A percentile compares a stretch with the other conserved stretches of the same genome.
Evolutionary conservation across 2,329 filamentous ascomycete genomes (phyloP).

Genomic region (Aspergillus piperis): DNA sequence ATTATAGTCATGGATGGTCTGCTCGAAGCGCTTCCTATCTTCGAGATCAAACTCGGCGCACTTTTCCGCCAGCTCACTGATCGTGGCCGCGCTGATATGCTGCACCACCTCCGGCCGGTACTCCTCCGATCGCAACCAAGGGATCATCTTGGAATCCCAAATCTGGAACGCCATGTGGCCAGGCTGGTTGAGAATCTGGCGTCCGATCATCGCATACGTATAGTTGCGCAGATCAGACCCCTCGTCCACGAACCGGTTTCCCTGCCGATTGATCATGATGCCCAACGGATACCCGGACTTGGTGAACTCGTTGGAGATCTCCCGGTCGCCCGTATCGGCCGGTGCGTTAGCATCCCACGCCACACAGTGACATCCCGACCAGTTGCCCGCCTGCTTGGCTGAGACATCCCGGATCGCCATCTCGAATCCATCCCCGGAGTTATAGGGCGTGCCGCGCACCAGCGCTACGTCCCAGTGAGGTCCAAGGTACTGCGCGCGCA

Average conservation of each 20-base stretch:
- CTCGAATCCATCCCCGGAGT: constrained; percentile 60
- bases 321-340: constrained; percentile 56
- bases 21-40: constrained; percentile 50
- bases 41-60: constrained; percentile 52
- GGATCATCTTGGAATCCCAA: constrained; percentile 58
- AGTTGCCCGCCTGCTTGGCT: constrained; percentile 59
- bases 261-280: constrained; percentile 62
- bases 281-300: constrained; percentile 70
- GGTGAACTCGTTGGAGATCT: constrained; percentile 66
- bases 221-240: constrained; percentile 66
- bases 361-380: constrained; percentile 65
- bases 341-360: constrained; percentile 67
- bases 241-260: constrained; percentile 66
- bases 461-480: constrained; percentile 64
- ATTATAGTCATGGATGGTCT: constrained; percentile 60
- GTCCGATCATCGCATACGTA: constrained; percentile 67
- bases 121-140: constrained; percentile 62
- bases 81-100: constrained; percentile 52
- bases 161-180: constrained; percentile 63
- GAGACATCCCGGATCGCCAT: constrained; percentile 54
- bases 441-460: constrained; percentile 66
- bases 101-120: constrained; percentile 61
- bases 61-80: constrained; percentile 60
- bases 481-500: constrained; percentile 59
- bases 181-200: constrained; percentile 62